phyloP scores from a whole-genome alignment of 2,329 filamentous ascomycete genomes.

The Stachybotrys chlorohalonatus region DNA sequence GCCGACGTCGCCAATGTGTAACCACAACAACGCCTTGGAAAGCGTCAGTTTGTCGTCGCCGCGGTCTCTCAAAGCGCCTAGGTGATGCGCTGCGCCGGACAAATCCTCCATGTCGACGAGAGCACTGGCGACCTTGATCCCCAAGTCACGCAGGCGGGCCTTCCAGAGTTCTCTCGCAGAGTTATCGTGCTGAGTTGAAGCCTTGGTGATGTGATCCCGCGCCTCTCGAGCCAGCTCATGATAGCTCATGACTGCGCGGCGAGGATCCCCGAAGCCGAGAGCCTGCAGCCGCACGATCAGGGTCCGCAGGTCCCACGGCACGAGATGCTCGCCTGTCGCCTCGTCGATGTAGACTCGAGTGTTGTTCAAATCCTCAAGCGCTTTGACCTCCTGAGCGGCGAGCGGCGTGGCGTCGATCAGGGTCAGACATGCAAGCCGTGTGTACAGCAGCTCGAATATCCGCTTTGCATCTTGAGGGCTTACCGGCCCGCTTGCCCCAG shows the following conservation, averaged over 20 bases:
- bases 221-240: slow-evolving; percentile 82
- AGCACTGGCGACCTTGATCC: slow-evolving; percentile 55
- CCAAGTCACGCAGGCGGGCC: slow-evolving; percentile 63
- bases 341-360: slow-evolving; percentile 46
- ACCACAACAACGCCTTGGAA: slow-evolving; percentile 58
- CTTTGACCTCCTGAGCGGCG: slow-evolving; percentile 58
- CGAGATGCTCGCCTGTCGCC: slow-evolving; percentile 51
- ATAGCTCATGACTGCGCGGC: slow-evolving; percentile 79
- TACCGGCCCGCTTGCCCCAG: slow-evolving; percentile 30
- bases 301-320: slow-evolving; percentile 81
- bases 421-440: slow-evolving; percentile 71
- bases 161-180: slow-evolving; percentile 60
- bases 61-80: slow-evolving; percentile 46
- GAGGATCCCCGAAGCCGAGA: slow-evolving; percentile 74
- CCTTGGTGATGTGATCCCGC: slow-evolving; percentile 46
- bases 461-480: slow-evolving; percentile 48
- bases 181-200: slow-evolving; percentile 34
- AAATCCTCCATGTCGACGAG: slow-evolving; percentile 83
- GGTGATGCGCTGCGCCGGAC: slow-evolving; percentile 65
- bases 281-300: slow-evolving; percentile 77
- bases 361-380: slow-evolving; percentile 52
- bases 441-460: slow-evolving; percentile 74
- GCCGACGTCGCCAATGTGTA: slow-evolving; percentile 69
- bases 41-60: slow-evolving; percentile 31
- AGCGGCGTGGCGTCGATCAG: slow-evolving; percentile 65